Evolutionary conservation across 192 early-diverging fungal genomes (phyloP), one percentile per base, ranked within the genome.

Genomic region (Linnemannia hyalina): DNA sequence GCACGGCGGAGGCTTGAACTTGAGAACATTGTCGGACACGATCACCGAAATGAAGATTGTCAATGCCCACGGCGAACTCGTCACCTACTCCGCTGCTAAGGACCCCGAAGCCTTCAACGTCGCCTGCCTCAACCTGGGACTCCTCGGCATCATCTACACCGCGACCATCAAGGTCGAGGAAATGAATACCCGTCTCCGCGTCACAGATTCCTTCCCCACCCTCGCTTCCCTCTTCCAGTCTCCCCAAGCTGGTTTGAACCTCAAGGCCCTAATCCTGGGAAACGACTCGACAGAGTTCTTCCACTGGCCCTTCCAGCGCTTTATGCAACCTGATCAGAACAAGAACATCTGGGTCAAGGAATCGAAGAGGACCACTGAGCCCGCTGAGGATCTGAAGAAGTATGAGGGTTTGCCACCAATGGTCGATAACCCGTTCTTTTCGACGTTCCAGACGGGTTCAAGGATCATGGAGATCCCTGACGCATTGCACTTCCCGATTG

Each of bases 61-160:
- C 57, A 86, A 86, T 5, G 84, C 63, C 49, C 32, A 41, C 0
- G 76, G 80, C 9, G 76, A 86, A 5, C 68, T 86, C 11, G 72
- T 86, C 49, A 86, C 84, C 15, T 86, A 86, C 68, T 78, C 79
- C 1, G 80, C 77, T 8, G 60, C 69, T 26, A 69, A 54, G 20
- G 80, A 78, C 32, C 84, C 74, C 20, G 75, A 75, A n/a, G 78
- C 78, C 36, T 85, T 85, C 63, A 74, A 60, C 4, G 78, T 74
- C 44, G 83, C 83, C n/a, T 76, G 78, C 70, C 36, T 85, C n/a
- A 85, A 80, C 75, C 78, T 85, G 1, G 89, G 89, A 23, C 81
- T 88, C 40, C 70, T 90, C 0, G 88, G 89, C 15, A 84, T 89
- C 16, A 85, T 89, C 65, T 90, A 88, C 76, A 90, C 77, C 1